A percentile compares a stretch with the other conserved stretches of the same genome.
Evolutionary conservation across 192 early-diverging fungal genomes (phyloP).

Genomic region (Rhizophlyctis rosea): DNA sequence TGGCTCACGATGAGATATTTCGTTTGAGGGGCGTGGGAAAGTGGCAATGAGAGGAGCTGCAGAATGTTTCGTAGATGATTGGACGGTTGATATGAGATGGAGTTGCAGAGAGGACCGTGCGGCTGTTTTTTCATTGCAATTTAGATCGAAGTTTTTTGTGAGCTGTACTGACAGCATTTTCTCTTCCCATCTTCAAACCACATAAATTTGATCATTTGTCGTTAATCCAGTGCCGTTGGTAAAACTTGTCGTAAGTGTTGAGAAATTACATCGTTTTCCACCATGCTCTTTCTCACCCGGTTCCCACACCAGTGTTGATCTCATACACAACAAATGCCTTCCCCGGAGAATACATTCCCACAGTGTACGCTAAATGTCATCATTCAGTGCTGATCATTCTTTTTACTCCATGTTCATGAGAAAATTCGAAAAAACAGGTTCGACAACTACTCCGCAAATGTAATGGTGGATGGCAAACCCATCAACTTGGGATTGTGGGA

Average conservation of each 20-base stretch:
- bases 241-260: constrained; percentile 79
- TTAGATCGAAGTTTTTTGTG: constrained; percentile 1
- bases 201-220: too few species aligned
- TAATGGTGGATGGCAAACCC: constrained; percentile 98
- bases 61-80: too few species aligned
- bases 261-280: not conserved
- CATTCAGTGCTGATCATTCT: constrained; percentile 2
- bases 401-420: not conserved
- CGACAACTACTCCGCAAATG: constrained; percentile 98
- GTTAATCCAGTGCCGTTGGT: constrained; percentile 70
- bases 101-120: too few species aligned
- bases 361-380: too few species aligned
- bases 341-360: constrained; percentile 99
- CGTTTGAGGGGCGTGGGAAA: too few species aligned
- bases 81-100: too few species aligned
- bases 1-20: too few species aligned
- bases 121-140: too few species aligned
- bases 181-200: constrained; percentile 3
- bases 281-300: not conserved
- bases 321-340: constrained; percentile 99
- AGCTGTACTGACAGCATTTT: not conserved
- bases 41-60: too few species aligned
- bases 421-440: constrained; percentile 53
- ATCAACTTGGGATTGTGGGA: constrained; percentile 98
- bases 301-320: constrained; percentile 65